Evolutionary conservation across 108 stramenopile species (phyloP), one percentile per base, ranked within the genome.

Genomic region (Cyclotella baltica): DNA sequence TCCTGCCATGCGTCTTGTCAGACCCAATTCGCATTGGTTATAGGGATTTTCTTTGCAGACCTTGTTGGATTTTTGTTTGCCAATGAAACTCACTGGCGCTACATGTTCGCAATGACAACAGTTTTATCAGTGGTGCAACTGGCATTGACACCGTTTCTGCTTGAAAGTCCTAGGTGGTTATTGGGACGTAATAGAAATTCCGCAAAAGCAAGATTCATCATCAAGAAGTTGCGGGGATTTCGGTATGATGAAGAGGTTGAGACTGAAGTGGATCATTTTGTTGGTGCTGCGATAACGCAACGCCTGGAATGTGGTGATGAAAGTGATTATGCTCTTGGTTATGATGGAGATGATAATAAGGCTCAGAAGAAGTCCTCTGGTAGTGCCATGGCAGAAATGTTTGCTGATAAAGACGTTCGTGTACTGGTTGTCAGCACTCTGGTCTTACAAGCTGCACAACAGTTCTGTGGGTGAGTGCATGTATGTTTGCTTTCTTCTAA

Each of bases 11-110:
- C n/a, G n/a, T n/a, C n/a, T n/a, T 43, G 8, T 43, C 40, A 43
- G 40, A 97, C 96, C n/a, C 98, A 98, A 79, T 98, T 99, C 76
- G 94, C 93, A 37, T 73, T 97, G 83, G 95, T 96, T 1, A 85
- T 93, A 47, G 99, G 98, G 30, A 98, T 99, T 67, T 83, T 98
- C 29, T 88, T 92, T 43, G 78, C 85, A 2, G 84, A 98, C 75
- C 64, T 96, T 20, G 55, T 99, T 37, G 96, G 93, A 1, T 96
- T 97, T 70, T 78, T 82, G 3, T 88, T 95, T 68, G 90, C 92
- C 2, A 92, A 90, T 58, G 77, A 79, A 37, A 59, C 57, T 13
- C 52, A 55, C 36, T 98, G 97, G 97, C 67, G 96, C 20, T 70
- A 81, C 48, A 80, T 99, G 84, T 96, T 99, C 73, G 77, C 81